Conservation (phyloP, 2,329 filamentous ascomycete genomes). For the Verticillium nonalfalfae region DNA sequence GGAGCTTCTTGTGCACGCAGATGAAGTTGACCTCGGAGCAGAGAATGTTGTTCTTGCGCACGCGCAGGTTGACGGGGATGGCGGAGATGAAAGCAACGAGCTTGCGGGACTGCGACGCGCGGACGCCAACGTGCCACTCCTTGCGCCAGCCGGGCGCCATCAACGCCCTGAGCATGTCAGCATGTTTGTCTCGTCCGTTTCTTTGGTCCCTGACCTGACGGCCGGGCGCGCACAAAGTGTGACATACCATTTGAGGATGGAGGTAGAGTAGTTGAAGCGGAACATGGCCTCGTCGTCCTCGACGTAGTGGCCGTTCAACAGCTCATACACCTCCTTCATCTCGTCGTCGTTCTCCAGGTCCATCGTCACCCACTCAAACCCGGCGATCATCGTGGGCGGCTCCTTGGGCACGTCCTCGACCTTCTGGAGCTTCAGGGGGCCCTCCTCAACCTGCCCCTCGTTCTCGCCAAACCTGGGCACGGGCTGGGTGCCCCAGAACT, state of each 20-base stretch:
- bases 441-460: conserved; percentile 57
- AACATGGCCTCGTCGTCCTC: conserved; percentile 97
- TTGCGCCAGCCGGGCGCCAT: conserved; percentile 92
- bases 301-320: conserved; percentile 91
- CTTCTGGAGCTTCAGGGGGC: conserved; percentile 75
- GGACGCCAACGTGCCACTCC: conserved; percentile 92
- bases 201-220: no score
- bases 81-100: conserved; percentile 95
- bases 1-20: conserved; percentile 95
- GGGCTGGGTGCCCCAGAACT: conserved; percentile 98
- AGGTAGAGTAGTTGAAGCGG: conserved; percentile 88
- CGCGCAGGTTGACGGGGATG: conserved; percentile 75
- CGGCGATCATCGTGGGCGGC: conserved; percentile 66
- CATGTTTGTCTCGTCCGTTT: not conserved
- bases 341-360: conserved; percentile 73
- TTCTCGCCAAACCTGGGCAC: conserved; percentile 75
- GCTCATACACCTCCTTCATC: conserved; percentile 84
- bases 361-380: conserved; percentile 92
- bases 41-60: conserved; percentile 68
- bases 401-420: conserved; percentile 74
- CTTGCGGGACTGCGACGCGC: conserved; percentile 74
- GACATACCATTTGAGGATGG: conserved; percentile 79
- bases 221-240: no score
- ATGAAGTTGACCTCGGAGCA: conserved; percentile 97
- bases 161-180: conserved; percentile 59